Conservation (phyloP, 768 basidiomycete species). For the Lactifluus rugatus region DNA sequence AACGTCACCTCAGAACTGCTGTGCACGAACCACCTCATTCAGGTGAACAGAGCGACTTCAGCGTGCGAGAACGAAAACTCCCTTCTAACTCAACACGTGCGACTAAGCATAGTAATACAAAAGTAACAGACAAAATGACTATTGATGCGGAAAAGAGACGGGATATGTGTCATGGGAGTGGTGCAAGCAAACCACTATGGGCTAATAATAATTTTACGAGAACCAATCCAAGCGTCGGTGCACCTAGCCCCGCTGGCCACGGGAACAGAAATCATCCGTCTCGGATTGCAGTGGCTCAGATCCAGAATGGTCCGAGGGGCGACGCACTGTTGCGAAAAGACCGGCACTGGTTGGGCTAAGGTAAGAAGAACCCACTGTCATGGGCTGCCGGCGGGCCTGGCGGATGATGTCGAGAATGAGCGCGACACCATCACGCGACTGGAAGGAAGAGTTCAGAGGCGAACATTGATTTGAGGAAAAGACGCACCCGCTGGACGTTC, state of each 20-base stretch:
- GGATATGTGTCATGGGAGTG: conserved; percentile 7
- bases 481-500: conserved; percentile 70
- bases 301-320: background rate
- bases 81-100: background rate
- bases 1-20: background rate
- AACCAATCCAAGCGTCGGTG: background rate
- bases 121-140: conserved; percentile 1
- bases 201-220: conserved; percentile 2
- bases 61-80: background rate
- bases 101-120: conserved; percentile 15
- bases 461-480: background rate
- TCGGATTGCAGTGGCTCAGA: conserved; percentile 2
- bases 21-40: too few species aligned
- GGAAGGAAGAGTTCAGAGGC: conserved; percentile 13
- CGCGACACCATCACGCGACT: conserved; percentile 86
- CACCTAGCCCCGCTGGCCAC: background rate
- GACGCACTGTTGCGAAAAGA: background rate
- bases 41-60: background rate
- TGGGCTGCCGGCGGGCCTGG: conserved; percentile 57
- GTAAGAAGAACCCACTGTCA: conserved; percentile 30
- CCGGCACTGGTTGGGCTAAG: conserved; percentile 13
- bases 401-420: conserved; percentile 71
- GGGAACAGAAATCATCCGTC: background rate
- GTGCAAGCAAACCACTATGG: background rate
- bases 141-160: background rate